These are phyloP conservation scores for Rhodotorula sp. DNA, from an alignment of 1,284 basidiomycete species.

Conservation along the genomic window DNA sequence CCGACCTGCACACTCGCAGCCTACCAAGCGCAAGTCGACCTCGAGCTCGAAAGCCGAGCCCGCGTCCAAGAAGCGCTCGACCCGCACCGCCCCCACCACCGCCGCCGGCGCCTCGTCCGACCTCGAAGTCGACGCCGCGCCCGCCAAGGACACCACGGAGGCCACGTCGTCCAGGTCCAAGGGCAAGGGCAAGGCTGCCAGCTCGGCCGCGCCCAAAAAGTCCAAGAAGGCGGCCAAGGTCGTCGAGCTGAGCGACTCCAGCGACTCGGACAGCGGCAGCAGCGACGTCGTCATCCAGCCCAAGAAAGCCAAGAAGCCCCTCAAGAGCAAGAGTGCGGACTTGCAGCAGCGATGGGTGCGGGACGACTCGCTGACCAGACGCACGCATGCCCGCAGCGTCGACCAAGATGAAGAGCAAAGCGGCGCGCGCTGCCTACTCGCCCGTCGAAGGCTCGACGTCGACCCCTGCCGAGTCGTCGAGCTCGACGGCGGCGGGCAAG, in stretches of 20 bases:
- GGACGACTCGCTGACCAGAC: too few relatives aligned
- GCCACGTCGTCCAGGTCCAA: neutral
- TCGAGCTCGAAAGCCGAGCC: neutral
- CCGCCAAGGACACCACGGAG: neutral
- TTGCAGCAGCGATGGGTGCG: too few relatives aligned
- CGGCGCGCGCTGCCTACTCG: neutral
- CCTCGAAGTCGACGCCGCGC: constrained; percentile 3
- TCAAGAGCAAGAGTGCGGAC: neutral
- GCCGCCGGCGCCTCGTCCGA: constrained; percentile 2
- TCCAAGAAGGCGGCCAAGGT: neutral
- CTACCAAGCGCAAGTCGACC: constrained; percentile 30
- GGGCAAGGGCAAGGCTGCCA: constrained; percentile 1
- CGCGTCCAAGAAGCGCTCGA: constrained; percentile 18
- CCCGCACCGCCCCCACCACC: constrained; percentile 13
- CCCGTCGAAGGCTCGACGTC: constrained; percentile 6
- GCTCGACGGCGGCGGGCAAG: neutral
- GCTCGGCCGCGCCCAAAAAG: neutral
- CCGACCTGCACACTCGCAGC: neutral
- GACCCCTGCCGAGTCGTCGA: neutral
- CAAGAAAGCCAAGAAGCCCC: neutral
- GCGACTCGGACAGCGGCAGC: neutral
- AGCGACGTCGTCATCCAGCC: constrained; percentile 9
- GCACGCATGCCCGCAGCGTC: neutral
- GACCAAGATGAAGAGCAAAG: constrained; percentile 5
- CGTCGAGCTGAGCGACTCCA: neutral